A percentile compares a stretch with the other conserved stretches of the same genome.
Evolutionary conservation across 176 grass and related monocot species (phyloP).

Genomic region (Tuctoria greenei): DNA sequence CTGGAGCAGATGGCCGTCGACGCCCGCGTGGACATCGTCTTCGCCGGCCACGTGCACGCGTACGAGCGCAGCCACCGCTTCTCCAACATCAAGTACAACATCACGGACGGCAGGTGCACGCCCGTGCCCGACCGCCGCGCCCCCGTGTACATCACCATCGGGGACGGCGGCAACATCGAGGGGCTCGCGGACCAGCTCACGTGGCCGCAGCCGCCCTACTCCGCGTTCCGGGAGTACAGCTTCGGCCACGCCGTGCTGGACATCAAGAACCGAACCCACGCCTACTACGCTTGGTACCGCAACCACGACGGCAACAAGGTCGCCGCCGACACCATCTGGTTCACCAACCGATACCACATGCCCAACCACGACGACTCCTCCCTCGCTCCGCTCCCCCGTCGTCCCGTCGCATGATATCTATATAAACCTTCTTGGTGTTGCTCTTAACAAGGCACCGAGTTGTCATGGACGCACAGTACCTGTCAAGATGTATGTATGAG

Average conservation of each 20-base stretch:
- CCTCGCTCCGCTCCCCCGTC: too few species aligned
- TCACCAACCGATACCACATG: too few species aligned
- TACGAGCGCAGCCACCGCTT: conserved; percentile 51
- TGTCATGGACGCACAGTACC: too few species aligned
- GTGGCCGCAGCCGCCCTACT: conserved; percentile 61
- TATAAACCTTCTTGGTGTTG: too few species aligned
- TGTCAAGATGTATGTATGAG: too few species aligned
- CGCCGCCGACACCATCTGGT: conserved; percentile 36
- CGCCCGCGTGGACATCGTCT: conserved; percentile 48
- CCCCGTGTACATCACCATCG: conserved; percentile 57
- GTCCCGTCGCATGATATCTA: too few species aligned
- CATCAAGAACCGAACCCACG: conserved; percentile 73
- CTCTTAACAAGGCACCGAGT: too few species aligned
- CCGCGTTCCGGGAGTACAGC: conserved; percentile 70
- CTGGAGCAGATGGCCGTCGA: conserved; percentile 32
- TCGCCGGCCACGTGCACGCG: conserved; percentile 52
- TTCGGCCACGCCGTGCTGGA: conserved; percentile 62
- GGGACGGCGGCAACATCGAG: conserved; percentile 68
- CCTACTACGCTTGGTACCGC: conserved; percentile 66
- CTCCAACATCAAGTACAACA: conserved; percentile 55
- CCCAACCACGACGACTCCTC: too few species aligned
- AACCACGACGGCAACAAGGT: conserved; percentile 68
- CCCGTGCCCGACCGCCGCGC: conserved; percentile 37
- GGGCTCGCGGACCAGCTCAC: conserved; percentile 52
- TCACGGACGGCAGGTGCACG: conserved; percentile 48